Conservation (phyloP, 768 basidiomycete species). For the Auricularia heimuer region DNA sequence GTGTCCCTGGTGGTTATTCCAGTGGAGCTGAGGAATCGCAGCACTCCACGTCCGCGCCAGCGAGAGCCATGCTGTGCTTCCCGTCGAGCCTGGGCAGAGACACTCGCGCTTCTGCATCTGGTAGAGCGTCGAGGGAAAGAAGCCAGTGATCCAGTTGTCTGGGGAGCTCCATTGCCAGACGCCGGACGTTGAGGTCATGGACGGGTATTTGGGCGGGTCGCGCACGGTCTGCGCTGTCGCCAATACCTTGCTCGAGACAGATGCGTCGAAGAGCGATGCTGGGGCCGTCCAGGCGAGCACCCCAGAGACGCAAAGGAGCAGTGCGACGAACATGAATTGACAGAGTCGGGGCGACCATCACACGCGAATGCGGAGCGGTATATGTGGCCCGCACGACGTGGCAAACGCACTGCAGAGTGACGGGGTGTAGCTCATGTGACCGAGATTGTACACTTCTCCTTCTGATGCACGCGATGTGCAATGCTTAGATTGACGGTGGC, state of each 20-base stretch:
- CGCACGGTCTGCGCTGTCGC: constrained; percentile 38
- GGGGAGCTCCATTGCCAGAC: constrained; percentile 31
- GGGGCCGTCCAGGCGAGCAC: constrained; percentile 20
- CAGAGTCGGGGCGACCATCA: too few species aligned
- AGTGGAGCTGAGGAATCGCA: constrained; percentile 41
- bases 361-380: too few species aligned
- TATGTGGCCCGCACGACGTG: too few species aligned
- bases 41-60: constrained; percentile 43
- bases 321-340: too few species aligned
- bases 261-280: constrained; percentile 45
- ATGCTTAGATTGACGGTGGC: too few species aligned
- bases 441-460: too few species aligned
- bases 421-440: too few species aligned
- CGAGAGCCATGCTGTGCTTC: constrained; percentile 40
- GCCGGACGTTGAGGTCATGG: constrained; percentile 35
- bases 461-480: too few species aligned
- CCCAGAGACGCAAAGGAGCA: too few species aligned
- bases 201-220: constrained; percentile 41
- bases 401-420: too few species aligned
- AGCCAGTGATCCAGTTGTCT: constrained; percentile 59
- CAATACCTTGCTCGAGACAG: constrained; percentile 49
- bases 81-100: constrained; percentile 35
- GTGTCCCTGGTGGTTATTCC: constrained; percentile 42
- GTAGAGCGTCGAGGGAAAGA: constrained; percentile 54
- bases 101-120: constrained; percentile 43